These are phyloP conservation scores for Rhododendron molle DNA, from an alignment of 148 eudicot species.

Conservation along the genomic window DNA sequence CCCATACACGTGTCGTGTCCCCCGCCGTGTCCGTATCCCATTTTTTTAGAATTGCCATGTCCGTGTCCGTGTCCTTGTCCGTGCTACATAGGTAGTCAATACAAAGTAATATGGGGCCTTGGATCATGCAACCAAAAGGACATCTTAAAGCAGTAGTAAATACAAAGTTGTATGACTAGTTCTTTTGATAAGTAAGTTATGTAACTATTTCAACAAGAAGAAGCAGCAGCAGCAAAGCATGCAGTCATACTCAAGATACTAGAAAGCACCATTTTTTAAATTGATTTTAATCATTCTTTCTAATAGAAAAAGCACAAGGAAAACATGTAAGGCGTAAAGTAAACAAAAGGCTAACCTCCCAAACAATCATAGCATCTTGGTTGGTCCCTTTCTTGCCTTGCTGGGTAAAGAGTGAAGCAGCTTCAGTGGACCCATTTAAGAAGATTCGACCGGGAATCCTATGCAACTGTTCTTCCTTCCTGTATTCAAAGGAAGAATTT, in stretches of 20 bases:
- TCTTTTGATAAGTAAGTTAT: background rate
- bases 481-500: conserved; percentile 56
- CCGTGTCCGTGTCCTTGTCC: too few species aligned
- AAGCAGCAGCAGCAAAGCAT: background rate
- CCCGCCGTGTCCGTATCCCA: too few species aligned
- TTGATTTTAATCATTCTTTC: background rate
- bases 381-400: conserved; percentile 94
- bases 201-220: background rate
- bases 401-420: conserved; percentile 74
- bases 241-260: background rate
- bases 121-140: background rate
- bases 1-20: too few species aligned
- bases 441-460: conserved; percentile 65
- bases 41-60: too few species aligned
- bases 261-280: background rate
- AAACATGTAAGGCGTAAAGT: background rate
- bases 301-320: background rate
- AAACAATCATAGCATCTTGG: conserved; percentile 98
- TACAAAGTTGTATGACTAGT: too few species aligned
- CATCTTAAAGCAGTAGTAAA: background rate
- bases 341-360: conserved; percentile 62
- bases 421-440: conserved; percentile 63
- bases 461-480: conserved; percentile 65
- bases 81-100: background rate
- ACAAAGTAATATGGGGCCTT: background rate